Evolutionary conservation across 164 flowering plant genomes (phyloP).

Genomic region (Vitis cinerea): DNA sequence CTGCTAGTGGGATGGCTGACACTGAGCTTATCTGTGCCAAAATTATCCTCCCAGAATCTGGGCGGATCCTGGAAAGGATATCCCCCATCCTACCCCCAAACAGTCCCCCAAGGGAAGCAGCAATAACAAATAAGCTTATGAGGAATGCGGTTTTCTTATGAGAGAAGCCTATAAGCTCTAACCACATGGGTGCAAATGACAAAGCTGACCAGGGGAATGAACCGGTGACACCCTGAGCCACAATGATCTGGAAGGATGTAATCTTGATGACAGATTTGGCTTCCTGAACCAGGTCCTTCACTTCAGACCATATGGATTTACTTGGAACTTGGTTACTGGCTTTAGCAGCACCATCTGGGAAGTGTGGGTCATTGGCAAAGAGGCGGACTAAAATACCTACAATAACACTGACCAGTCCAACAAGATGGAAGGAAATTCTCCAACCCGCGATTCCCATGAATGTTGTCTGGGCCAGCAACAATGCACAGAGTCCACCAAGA

Average conservation of each 20-base stretch:
- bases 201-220: constrained; percentile 96
- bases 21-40: constrained; percentile 88
- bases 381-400: constrained; percentile 63
- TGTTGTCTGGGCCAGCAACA: constrained; percentile 65
- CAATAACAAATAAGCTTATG: constrained; percentile 58
- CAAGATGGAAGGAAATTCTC: constrained; percentile 80
- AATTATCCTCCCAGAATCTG: constrained; percentile 82
- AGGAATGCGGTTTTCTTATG: constrained; percentile 70
- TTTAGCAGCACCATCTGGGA: constrained; percentile 23
- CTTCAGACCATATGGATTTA: constrained; percentile 43
- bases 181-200: constrained; percentile 93
- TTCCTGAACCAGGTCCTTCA: constrained; percentile 60
- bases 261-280: constrained; percentile 74
- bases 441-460: constrained; percentile 85
- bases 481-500: constrained; percentile 74
- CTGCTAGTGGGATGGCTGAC: constrained; percentile 84
- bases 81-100: constrained; percentile 95
- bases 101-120: constrained; percentile 74
- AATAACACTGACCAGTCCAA: constrained; percentile 65
- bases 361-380: constrained; percentile 76
- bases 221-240: constrained; percentile 88
- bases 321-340: constrained; percentile 15
- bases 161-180: constrained; percentile 86
- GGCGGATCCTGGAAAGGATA: constrained; percentile 58
- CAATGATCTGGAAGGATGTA: constrained; percentile 83